A percentile compares a stretch with the other conserved stretches of the same genome.
These are phyloP conservation scores for Trametes elegans DNA, from an alignment of 768 basidiomycete species.

Conservation along the genomic window DNA sequence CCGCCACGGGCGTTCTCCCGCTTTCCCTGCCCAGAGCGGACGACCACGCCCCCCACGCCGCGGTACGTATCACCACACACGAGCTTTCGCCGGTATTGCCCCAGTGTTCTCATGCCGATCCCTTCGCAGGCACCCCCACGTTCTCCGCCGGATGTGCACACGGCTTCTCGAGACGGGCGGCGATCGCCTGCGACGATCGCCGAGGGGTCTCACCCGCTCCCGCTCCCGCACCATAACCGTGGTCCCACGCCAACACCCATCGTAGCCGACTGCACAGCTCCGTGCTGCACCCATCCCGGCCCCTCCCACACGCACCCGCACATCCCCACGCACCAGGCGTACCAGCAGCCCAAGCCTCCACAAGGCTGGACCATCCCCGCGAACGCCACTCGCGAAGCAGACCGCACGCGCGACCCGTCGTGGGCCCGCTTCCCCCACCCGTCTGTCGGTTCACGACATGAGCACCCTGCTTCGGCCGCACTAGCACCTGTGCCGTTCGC, in stretches of 20 bases:
- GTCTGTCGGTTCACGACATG: too few species aligned
- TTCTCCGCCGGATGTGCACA: slow-evolving; percentile 3
- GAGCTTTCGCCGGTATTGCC: slow-evolving; percentile 8
- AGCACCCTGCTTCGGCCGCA: too few species aligned
- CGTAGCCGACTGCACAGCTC: background rate
- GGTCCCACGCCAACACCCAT: background rate
- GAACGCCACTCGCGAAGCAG: too few species aligned
- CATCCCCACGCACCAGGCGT: too few species aligned
- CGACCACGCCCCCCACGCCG: background rate
- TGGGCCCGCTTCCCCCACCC: too few species aligned
- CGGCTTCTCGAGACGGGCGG: slow-evolving; percentile 1
- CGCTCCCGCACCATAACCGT: background rate
- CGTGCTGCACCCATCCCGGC: too few species aligned
- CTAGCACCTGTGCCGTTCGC: too few species aligned
- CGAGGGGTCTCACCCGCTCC: background rate
- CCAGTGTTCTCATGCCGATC: slow-evolving; percentile 10
- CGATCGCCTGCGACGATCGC: slow-evolving; percentile 8
- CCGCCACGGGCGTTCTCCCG: slow-evolving; percentile 7
- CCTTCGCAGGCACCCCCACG: slow-evolving; percentile 2
- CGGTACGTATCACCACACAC: slow-evolving; percentile 6
- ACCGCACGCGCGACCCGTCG: too few species aligned
- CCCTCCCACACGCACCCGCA: too few species aligned
- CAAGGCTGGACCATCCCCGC: too few species aligned
- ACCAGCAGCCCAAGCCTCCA: too few species aligned
- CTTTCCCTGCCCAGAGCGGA: slow-evolving; percentile 8